phyloP scores from a whole-genome alignment of 352 stramenopile species.

The Phytophthora boehmeriae region DNA sequence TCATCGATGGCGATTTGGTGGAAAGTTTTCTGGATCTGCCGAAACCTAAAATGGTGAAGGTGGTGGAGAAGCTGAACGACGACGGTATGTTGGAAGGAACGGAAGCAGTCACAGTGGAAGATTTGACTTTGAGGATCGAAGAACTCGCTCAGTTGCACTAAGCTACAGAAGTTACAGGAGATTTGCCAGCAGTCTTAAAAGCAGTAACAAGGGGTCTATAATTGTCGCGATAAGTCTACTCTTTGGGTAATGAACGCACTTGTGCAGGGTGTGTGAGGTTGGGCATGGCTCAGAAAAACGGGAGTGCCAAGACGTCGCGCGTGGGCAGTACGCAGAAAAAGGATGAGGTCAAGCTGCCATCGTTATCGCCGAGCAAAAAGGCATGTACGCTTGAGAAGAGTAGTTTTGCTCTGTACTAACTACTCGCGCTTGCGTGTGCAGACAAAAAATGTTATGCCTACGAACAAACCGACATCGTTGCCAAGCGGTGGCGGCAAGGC shows the following conservation, averaged over 20 bases:
- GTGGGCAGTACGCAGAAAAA: slow-evolving; percentile 25
- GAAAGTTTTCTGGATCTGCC: slow-evolving; percentile 95
- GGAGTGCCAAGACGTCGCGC: slow-evolving; percentile 11
- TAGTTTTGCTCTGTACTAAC: not conserved
- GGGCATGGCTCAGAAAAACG: slow-evolving; percentile 20
- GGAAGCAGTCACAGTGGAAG: slow-evolving; percentile 68
- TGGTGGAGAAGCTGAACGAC: slow-evolving; percentile 93
- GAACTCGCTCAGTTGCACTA: slow-evolving; percentile 82
- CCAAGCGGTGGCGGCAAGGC: slow-evolving; percentile 6
- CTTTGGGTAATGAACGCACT: slow-evolving; percentile 3
- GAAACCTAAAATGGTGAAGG: slow-evolving; percentile 87
- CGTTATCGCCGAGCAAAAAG: slow-evolving; percentile 44
- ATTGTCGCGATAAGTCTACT: slow-evolving; percentile 11
- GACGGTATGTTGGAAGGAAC: slow-evolving; percentile 76
- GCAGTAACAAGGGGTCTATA: slow-evolving; percentile 16
- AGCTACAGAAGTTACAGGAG: slow-evolving; percentile 1
- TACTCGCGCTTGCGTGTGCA: not conserved
- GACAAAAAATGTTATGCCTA: slow-evolving; percentile 21
- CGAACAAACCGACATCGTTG: slow-evolving; percentile 14
- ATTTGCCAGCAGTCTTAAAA: not conserved
- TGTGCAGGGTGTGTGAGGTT: not conserved
- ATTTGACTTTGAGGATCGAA: slow-evolving; percentile 73
- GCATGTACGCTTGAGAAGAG: slow-evolving; percentile 13
- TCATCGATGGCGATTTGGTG: slow-evolving; percentile 96
- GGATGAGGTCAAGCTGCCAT: slow-evolving; percentile 53